These are phyloP conservation scores for Colletotrichum shisoi DNA, from an alignment of 2,329 filamentous ascomycete species.

Conservation along the genomic window DNA sequence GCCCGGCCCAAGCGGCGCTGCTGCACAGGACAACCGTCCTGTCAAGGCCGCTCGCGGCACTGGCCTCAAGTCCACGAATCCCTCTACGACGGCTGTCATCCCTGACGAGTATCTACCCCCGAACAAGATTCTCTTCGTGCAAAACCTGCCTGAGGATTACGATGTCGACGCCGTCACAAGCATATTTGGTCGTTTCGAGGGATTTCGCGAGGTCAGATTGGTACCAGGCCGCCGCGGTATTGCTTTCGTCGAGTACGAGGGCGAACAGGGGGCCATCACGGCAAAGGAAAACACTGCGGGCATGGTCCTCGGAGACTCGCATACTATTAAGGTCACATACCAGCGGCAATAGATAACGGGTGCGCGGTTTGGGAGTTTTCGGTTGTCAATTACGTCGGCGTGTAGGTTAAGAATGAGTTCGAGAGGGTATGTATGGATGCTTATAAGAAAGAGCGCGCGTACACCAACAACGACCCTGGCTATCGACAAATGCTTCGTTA, in stretches of 20 bases:
- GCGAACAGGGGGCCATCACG: slow-evolving; percentile 84
- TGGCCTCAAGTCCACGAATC: slow-evolving; percentile 79
- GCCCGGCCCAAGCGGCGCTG: slow-evolving; percentile 52
- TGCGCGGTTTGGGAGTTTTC: too few relatives aligned
- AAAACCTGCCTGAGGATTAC: slow-evolving; percentile 88
- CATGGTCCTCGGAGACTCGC: slow-evolving; percentile 74
- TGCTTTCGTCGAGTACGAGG: slow-evolving; percentile 96
- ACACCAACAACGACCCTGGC: background rate
- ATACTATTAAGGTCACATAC: slow-evolving; percentile 93
- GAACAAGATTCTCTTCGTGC: slow-evolving; percentile 95
- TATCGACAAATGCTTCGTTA: slow-evolving; percentile 1
- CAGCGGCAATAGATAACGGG: slow-evolving; percentile 75
- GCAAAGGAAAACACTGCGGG: slow-evolving; percentile 94
- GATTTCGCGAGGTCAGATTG: slow-evolving; percentile 89
- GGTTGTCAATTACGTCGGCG: background rate
- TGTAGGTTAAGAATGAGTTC: slow-evolving; percentile 2
- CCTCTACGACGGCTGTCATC: slow-evolving; percentile 73
- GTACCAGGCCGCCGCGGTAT: slow-evolving; percentile 88
- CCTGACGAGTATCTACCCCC: slow-evolving; percentile 98
- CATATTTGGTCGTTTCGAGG: slow-evolving; percentile 89
- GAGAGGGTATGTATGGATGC: slow-evolving; percentile 18
- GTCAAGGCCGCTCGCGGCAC: slow-evolving; percentile 74
- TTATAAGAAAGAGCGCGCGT: background rate
- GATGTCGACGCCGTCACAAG: slow-evolving; percentile 79
- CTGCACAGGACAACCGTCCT: slow-evolving; percentile 63